These are phyloP conservation scores for Xylaria polymorpha DNA, from an alignment of 2,329 filamentous ascomycete genomes.

Conservation along the genomic window DNA sequence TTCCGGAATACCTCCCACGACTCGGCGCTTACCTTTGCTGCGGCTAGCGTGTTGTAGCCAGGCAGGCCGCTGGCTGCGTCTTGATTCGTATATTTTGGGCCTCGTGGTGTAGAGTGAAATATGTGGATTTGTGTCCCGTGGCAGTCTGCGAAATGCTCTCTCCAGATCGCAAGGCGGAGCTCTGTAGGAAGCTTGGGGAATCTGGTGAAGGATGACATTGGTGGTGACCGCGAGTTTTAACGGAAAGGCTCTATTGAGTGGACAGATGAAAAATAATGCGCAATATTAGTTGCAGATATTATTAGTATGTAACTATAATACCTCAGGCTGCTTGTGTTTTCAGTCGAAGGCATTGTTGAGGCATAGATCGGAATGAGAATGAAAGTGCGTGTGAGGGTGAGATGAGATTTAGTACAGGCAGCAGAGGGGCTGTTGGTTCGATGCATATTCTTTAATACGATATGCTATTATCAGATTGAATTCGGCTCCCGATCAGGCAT, in stretches of 20 bases:
- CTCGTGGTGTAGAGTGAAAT: conserved; percentile 3
- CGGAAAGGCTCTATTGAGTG: no score
- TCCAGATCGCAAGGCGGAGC: conserved; percentile 29
- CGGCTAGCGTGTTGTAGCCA: conserved; percentile 10
- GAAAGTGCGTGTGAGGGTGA: not conserved
- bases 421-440: not conserved
- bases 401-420: not conserved
- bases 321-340: no score
- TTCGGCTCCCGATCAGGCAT: no score
- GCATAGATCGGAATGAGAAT: not conserved
- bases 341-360: no score
- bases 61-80: conserved; percentile 14
- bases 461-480: not conserved
- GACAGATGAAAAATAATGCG: no score
- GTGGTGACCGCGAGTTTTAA: no score
- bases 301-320: not conserved
- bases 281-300: not conserved
- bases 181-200: conserved; percentile 26
- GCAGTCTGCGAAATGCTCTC: conserved; percentile 14
- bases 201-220: conserved; percentile 16
- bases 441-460: not conserved
- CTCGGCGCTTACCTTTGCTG: conserved; percentile 12
- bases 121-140: conserved; percentile 29
- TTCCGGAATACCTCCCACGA: conserved; percentile 17
- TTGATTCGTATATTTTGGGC: conserved; percentile 5